Evolutionary conservation across 139 green algal genomes (phyloP), one percentile per base, ranked within the genome.

Genomic region (Eudorina sp.): DNA sequence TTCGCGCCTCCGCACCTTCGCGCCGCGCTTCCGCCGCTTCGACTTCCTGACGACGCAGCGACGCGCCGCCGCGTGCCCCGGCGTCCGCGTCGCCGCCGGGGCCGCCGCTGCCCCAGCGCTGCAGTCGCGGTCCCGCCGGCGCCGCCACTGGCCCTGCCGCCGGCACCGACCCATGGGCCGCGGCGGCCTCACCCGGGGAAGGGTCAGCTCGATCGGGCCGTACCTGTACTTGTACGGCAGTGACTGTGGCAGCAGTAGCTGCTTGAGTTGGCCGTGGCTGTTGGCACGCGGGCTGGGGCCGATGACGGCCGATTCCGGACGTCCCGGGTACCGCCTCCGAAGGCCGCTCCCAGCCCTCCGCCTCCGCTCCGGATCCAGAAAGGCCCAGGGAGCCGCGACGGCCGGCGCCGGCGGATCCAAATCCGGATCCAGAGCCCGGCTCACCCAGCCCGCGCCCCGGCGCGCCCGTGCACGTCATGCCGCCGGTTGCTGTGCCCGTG

Each of bases 341-440:
- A 13, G 34, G 14, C 38, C 66, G 36, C 31, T 45, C 31, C 66
- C 34, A 75, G 2, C 34, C 40, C 23, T 53, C 70, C 7, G 34
- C 19, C 34, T 53, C 70, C 23, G 70, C 70, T 19, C 13, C 70
- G 40, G 40, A 58, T 38, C 38, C 73, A 48, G 45, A 81, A 13
- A 6, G 29, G 36, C 40, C 40, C 38, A 53, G 41, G 13, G 70
- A 58, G 19, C 73, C 34, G 27, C 64, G 45, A 5, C 45, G 45
- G 29, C 73, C 73, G 45, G n/a, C 81, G n/a, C 29, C 64, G 23
- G 29, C 81, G 0, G 70, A 89, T 21, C 72, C 53, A 53, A 74
- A 83, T 23, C 83, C 69, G 23, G 83, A 55, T 76, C 58, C 70
- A 36, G 62, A 75, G 25, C 40, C 78, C 8, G 58, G 58, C 43